phyloP scores from a whole-genome alignment of 805 yeast species.

The Suhomyces vadensis region DNA sequence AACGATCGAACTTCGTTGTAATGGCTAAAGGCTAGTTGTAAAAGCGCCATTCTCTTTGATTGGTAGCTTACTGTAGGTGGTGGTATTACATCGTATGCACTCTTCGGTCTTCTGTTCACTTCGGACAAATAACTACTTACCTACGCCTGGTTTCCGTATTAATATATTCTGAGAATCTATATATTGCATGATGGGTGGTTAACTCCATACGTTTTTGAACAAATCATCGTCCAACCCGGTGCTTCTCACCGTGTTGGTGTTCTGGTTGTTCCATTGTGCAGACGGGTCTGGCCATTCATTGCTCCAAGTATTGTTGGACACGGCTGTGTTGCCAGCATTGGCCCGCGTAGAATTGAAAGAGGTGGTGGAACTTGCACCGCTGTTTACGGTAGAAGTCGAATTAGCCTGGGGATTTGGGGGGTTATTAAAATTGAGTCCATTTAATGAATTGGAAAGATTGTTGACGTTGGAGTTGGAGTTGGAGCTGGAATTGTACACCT shows the following conservation, averaged over 20 bases:
- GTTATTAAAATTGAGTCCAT: slow-evolving; percentile 20
- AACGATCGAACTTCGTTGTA: too few species aligned
- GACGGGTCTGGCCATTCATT: slow-evolving; percentile 39
- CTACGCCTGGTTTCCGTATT: too few species aligned
- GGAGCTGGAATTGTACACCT: neutral
- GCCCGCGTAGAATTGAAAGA: slow-evolving; percentile 7
- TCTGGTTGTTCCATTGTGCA: slow-evolving; percentile 7
- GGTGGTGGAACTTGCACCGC: slow-evolving; percentile 10
- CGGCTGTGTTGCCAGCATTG: neutral
- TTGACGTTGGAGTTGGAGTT: slow-evolving; percentile 10
- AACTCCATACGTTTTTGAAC: slow-evolving; percentile 70
- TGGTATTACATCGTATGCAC: too few species aligned
- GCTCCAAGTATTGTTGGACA: slow-evolving; percentile 20
- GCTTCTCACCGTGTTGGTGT: slow-evolving; percentile 5
- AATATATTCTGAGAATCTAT: too few species aligned
- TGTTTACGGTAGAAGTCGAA: slow-evolving; percentile 6
- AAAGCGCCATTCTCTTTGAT: too few species aligned
- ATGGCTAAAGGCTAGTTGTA: too few species aligned
- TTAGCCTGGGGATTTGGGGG: neutral
- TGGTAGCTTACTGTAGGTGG: too few species aligned
- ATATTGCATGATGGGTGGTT: slow-evolving; percentile 11
- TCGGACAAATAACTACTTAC: too few species aligned
- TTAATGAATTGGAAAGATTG: slow-evolving; percentile 20
- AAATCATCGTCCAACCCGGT: slow-evolving; percentile 56
- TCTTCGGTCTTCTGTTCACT: too few species aligned